These are phyloP conservation scores for Cutaneotrichosporon sp. DNA, from an alignment of 1,284 basidiomycete species.

Conservation along the genomic window DNA sequence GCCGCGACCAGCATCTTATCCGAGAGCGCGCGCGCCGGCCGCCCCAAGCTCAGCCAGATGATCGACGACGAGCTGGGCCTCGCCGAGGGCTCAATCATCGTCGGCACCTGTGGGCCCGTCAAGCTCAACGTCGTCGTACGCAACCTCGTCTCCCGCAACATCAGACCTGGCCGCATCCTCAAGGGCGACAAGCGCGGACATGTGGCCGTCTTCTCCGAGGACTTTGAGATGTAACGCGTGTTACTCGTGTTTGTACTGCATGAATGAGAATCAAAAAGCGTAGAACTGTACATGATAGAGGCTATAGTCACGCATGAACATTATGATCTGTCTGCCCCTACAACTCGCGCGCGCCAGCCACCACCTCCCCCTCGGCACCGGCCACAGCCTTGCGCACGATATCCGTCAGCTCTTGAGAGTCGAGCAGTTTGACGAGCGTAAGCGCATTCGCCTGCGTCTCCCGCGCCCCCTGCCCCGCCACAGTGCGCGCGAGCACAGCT, in stretches of 20 bases:
- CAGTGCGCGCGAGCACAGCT: conserved; percentile 10
- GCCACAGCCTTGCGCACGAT: not conserved
- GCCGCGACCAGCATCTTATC: conserved; percentile 66
- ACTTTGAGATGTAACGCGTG: conserved; percentile 61
- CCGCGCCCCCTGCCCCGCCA: conserved; percentile 10
- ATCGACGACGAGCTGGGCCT: conserved; percentile 66
- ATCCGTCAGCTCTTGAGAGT: not conserved
- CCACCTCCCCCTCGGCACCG: not conserved
- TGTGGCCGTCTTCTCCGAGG: conserved; percentile 66
- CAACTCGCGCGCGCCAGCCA: not conserved
- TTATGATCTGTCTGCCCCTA: not conserved
- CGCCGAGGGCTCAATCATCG: conserved; percentile 63
- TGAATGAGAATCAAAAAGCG: conserved; percentile 1
- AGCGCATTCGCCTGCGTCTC: conserved; percentile 21
- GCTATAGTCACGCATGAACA: not conserved
- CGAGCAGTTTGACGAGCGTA: conserved; percentile 11
- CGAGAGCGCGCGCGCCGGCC: conserved; percentile 70
- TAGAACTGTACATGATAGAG: conserved; percentile 7
- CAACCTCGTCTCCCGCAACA: conserved; percentile 66
- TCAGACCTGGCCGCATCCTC: conserved; percentile 61
- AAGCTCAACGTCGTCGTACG: conserved; percentile 71
- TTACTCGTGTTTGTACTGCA: too few species aligned
- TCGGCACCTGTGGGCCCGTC: conserved; percentile 76
- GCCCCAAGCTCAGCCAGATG: conserved; percentile 69
- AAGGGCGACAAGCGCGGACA: conserved; percentile 65